Conservation (phyloP, 441 rosid genomes). For the Aleurites moluccanus region DNA sequence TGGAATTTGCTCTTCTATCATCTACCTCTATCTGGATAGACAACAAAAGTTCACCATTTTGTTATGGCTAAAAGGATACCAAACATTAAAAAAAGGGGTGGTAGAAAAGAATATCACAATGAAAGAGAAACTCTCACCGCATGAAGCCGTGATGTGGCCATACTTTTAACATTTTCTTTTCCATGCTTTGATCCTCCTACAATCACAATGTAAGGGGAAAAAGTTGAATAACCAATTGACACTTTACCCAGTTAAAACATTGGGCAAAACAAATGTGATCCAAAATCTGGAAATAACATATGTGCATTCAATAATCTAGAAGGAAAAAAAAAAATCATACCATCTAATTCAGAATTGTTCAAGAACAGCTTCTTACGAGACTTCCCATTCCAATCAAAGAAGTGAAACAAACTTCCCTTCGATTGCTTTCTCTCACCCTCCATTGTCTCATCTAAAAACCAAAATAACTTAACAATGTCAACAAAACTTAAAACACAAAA, state of each 20-base stretch:
- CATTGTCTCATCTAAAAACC: constrained; percentile 47
- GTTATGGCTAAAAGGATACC: background rate
- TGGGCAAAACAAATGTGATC: constrained; percentile 11
- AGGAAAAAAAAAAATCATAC: constrained; percentile 29
- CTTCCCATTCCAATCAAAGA: constrained; percentile 89
- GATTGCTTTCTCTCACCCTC: constrained; percentile 69
- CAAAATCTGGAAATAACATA: background rate
- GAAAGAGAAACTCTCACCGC: constrained; percentile 39
- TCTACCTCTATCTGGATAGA: constrained; percentile 45
- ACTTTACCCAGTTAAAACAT: background rate
- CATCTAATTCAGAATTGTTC: constrained; percentile 38
- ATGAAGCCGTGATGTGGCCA: constrained; percentile 34
- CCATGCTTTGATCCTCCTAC: constrained; percentile 47
- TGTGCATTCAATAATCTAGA: background rate
- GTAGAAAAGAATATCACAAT: constrained; percentile 8
- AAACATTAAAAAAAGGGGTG: background rate
- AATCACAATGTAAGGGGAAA: constrained; percentile 21
- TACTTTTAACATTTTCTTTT: constrained; percentile 39
- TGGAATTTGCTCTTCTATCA: constrained; percentile 45
- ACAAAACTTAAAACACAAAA: background rate
- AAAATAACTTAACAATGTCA: background rate
- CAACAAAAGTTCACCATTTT: constrained; percentile 15
- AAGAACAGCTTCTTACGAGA: constrained; percentile 75
- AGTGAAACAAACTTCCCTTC: constrained; percentile 61
- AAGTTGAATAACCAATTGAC: background rate